Evolutionary conservation across 805 yeast species (phyloP).

Genomic region (Saccharomycopsis sp.): DNA sequence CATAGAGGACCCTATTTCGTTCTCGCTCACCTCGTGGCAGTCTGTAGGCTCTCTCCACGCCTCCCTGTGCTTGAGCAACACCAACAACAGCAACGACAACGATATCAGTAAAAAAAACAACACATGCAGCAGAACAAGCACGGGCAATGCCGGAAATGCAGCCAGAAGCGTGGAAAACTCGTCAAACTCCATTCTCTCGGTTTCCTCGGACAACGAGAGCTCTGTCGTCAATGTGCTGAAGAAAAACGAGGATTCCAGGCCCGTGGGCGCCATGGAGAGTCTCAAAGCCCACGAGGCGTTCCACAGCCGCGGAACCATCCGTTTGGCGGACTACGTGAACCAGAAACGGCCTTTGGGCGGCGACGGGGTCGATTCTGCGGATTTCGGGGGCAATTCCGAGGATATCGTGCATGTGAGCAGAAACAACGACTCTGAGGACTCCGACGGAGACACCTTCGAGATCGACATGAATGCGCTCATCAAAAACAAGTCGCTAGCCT

Average conservation of each 20-base stretch:
- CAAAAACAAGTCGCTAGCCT: not conserved
- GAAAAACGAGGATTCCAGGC: not conserved
- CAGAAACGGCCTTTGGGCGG: not conserved
- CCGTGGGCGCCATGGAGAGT: no score
- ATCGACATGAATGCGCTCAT: conserved; percentile 17
- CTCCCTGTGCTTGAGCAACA: not conserved
- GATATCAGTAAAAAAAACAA: not conserved
- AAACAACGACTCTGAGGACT: conserved; percentile 17
- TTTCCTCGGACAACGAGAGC: conserved; percentile 19
- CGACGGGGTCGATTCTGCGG: not conserved
- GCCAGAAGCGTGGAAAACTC: conserved; percentile 7
- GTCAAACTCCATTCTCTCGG: conserved; percentile 15
- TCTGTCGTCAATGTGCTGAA: not conserved
- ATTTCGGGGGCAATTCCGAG: no score
- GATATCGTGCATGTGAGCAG: no score
- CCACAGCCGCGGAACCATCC: not conserved
- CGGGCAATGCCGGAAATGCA: conserved; percentile 1
- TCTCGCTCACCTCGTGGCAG: conserved; percentile 20
- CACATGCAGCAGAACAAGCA: not conserved
- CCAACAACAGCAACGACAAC: not conserved
- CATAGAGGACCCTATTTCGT: conserved; percentile 9
- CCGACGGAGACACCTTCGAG: conserved; percentile 19
- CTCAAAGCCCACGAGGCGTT: not conserved
- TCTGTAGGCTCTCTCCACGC: conserved; percentile 7
- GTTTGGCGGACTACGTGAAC: not conserved